Evolutionary conservation across 805 yeast species (phyloP).

Genomic region (Candida sakaeoensis): DNA sequence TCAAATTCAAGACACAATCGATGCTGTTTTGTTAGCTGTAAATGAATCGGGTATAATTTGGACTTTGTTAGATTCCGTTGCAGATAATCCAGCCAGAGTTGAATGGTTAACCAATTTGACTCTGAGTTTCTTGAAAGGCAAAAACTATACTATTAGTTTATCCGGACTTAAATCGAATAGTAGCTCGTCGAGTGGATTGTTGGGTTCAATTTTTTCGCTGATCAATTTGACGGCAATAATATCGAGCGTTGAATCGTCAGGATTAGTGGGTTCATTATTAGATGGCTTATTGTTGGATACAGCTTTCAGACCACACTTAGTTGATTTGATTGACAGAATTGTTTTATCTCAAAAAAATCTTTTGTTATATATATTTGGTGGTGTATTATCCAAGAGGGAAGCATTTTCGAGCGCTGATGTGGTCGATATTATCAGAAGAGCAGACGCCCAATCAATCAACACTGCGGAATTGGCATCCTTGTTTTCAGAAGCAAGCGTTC

Average conservation of each 20-base stretch:
- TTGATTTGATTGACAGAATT: conserved; percentile 27
- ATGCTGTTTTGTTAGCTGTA: conserved; percentile 19
- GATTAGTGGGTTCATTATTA: conserved; percentile 28
- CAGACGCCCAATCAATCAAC: conserved; percentile 11
- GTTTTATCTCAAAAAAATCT: conserved; percentile 28
- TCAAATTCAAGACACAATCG: conserved; percentile 15
- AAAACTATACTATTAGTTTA: conserved; percentile 6
- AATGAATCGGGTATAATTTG: conserved; percentile 34
- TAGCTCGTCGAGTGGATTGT: conserved; percentile 3
- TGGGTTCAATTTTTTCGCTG: conserved; percentile 7
- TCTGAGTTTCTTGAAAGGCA: conserved; percentile 15
- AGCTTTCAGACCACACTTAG: conserved; percentile 28
- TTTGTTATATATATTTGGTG: conserved; percentile 19
- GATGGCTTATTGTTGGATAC: conserved; percentile 38
- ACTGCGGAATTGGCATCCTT: conserved; percentile 24
- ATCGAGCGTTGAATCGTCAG: conserved; percentile 27
- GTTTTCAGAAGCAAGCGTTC: conserved; percentile 22
- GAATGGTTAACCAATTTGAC: conserved; percentile 29
- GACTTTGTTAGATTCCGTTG: conserved; percentile 31
- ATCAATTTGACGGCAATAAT: conserved; percentile 21
- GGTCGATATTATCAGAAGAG: conserved; percentile 10
- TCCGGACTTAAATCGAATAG: not conserved
- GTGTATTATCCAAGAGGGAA: conserved; percentile 21
- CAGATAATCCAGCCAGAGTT: conserved; percentile 26
- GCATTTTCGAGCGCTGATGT: not conserved